These are phyloP conservation scores for Agaricus subrufescens DNA, from an alignment of 768 basidiomycete species.

Conservation along the genomic window DNA sequence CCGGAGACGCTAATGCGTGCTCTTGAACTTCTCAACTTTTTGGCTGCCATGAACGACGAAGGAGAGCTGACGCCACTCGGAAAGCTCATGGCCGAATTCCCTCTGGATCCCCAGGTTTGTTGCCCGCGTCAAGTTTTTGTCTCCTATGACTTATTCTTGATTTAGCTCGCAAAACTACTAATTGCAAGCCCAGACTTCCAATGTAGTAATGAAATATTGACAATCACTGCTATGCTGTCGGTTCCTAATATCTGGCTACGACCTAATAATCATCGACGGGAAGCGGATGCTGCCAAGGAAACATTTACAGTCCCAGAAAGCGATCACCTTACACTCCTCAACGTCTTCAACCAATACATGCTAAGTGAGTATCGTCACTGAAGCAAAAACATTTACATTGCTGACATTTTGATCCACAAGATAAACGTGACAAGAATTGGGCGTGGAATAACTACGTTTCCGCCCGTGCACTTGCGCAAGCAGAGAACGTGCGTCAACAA, in stretches of 20 bases:
- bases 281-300: conserved; percentile 91
- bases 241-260: conserved; percentile 95
- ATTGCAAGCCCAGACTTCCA: conserved; percentile 93
- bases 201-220: conserved; percentile 94
- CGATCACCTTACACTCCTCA: conserved; percentile 93
- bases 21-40: conserved; percentile 87
- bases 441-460: conserved; percentile 89
- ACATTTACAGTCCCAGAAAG: conserved; percentile 87
- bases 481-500: conserved; percentile 90
- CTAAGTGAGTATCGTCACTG: conserved; percentile 48
- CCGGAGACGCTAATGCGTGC: conserved; percentile 98
- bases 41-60: conserved; percentile 91
- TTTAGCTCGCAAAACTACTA: conserved; percentile 85
- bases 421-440: conserved; percentile 81
- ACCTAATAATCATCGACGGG: conserved; percentile 80
- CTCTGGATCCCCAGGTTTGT: conserved; percentile 90
- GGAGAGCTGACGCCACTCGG: conserved; percentile 87
- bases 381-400: background rate
- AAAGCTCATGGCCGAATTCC: conserved; percentile 94
- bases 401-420: conserved; percentile 27
- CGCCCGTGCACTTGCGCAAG: conserved; percentile 76
- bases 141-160: background rate
- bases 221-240: conserved; percentile 95
- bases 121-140: background rate
- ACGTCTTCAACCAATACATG: conserved; percentile 92